Conservation (phyloP, 345 rosid genomes). For the Hibiscus tridactylites region DNA sequence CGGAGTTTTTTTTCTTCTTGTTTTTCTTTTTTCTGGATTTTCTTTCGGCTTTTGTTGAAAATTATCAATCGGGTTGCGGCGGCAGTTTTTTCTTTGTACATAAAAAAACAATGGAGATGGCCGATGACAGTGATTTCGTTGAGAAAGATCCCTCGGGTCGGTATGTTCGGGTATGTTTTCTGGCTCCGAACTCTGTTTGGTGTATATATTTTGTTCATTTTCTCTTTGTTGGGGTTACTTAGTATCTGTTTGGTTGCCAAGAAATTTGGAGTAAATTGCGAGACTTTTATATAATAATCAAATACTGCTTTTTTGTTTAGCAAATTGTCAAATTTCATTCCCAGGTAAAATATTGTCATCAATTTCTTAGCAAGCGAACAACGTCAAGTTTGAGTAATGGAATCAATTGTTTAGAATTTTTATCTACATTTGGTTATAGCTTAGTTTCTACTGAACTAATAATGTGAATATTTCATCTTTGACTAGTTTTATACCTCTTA, state of each 20-base stretch:
- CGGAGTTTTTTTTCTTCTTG: neutral
- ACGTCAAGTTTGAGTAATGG: neutral
- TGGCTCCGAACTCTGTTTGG: neutral
- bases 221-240: neutral
- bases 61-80: neutral
- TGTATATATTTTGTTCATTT: neutral
- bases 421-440: neutral
- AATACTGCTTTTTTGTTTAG: neutral
- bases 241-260: neutral
- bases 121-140: neutral
- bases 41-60: neutral
- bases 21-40: neutral
- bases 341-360: neutral
- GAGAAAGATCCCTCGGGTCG: constrained; percentile 14
- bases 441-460: neutral
- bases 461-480: neutral
- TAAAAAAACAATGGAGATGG: neutral
- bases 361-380: neutral
- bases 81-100: neutral
- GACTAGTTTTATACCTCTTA: neutral
- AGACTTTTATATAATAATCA: neutral
- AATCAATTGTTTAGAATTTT: neutral
- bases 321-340: neutral
- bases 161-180: constrained; percentile 10
- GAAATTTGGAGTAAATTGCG: neutral